Evolutionary conservation across 1,139 yeast species (phyloP), one percentile per base, ranked within the genome.

Genomic region (Taphrina deformans): DNA sequence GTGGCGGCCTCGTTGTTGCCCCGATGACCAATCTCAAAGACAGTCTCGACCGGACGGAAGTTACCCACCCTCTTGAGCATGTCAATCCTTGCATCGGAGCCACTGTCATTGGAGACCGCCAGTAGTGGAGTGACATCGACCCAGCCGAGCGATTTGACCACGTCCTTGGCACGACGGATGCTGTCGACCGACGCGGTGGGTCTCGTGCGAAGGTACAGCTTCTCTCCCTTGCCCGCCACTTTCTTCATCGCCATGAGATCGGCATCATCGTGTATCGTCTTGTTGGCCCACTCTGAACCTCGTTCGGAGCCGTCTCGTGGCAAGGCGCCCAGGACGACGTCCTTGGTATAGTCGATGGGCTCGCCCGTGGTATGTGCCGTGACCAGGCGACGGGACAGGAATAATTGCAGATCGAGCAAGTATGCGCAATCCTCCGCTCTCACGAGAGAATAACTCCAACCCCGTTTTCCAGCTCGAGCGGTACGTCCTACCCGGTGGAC

Each of bases 401-500:
- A 93, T 55, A 95, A 78, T 74, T 95, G 99, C 72, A 95, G 80
- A 75, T 95, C 99, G 63, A 93, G 80, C 60, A 95, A 77, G 72
- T 93, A 95, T 5, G 99, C 96, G 67, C 93, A 77, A 74, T 95
- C 99, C 68, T 83, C 82, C 70, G 91, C 97, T 68, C 86, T 83
- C 2, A 92, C 87, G 66, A 95, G 84, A 0, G 97, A 87, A 74
- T 89, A 95, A 0, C 99, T 99, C 96, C 98, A 92, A 73, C 99
- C 99, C 71, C 84, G 85, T 73, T 91, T 87, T 75, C 99, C 99
- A 10, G 99, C 99, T 82, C 99, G 88, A 14, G 99, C 99, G 55
- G 99, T 93, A 82, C 99, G 86, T 76, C 99, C 99, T 62, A 95
- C 99, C 78, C 99, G 85, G 77, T 93, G 99, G 65, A 93, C 85